Conservation (phyloP, 345 rosid species). For the Eucalyptus rudis region DNA sequence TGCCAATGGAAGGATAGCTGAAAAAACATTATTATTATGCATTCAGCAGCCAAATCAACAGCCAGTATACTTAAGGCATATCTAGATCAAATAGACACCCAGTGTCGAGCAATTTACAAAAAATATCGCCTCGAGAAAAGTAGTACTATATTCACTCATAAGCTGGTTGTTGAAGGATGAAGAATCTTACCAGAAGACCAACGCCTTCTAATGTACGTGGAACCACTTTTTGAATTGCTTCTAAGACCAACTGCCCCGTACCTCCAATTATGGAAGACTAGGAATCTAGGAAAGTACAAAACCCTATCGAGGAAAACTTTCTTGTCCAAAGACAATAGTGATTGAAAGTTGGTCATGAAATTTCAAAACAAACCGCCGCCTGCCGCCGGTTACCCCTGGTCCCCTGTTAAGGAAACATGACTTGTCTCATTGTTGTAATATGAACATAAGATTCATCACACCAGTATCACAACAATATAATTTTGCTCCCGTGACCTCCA, state of each 20-base stretch:
- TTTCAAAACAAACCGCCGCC: not conserved
- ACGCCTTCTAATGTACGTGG: not conserved
- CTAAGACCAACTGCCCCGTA: rapidly evolving
- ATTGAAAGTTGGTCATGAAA: not conserved
- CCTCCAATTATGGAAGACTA: not conserved
- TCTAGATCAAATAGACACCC: not conserved
- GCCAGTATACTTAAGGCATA: not conserved
- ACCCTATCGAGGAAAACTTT: not conserved
- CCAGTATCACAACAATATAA: not conserved
- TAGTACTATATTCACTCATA: not conserved
- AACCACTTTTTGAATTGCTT: not conserved
- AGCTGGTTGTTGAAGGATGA: not conserved
- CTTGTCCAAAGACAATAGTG: not conserved
- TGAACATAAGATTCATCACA: not conserved
- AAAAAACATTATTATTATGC: not conserved
- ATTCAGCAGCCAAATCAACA: not conserved
- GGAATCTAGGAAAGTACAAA: not conserved
- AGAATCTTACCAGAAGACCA: not conserved
- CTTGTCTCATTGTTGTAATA: not conserved
- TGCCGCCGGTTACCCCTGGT: no score
- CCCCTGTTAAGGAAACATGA: not conserved
- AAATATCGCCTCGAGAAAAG: not conserved
- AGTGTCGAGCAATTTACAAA: not conserved
- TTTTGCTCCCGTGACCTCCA: rapidly evolving
- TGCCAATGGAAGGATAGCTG: not conserved